Evolutionary conservation across 306 rosid species (phyloP).

Genomic region (Lupinus albus): DNA sequence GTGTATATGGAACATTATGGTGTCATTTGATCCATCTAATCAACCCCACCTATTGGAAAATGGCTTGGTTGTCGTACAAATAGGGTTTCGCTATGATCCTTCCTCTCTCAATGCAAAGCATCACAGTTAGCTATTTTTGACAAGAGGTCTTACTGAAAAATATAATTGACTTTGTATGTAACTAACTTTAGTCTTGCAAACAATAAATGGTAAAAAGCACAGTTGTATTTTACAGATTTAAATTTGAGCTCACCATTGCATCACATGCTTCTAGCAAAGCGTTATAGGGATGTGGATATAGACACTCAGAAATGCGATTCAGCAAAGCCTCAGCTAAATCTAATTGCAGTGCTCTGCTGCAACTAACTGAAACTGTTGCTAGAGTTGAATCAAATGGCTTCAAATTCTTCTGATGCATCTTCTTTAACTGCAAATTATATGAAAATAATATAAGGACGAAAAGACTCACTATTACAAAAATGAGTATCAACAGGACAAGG

Average conservation of each 20-base stretch:
- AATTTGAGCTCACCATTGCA: conserved; percentile 60
- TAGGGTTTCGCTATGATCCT: not conserved
- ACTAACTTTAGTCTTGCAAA: conserved; percentile 31
- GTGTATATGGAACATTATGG: too few species aligned
- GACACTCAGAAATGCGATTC: conserved; percentile 54
- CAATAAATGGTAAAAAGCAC: conserved; percentile 30
- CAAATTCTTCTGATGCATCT: conserved; percentile 66
- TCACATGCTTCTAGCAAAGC: conserved; percentile 68
- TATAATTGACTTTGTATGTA: conserved; percentile 15
- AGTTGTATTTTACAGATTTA: conserved; percentile 23
- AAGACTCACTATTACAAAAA: conserved; percentile 24
- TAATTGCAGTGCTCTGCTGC: conserved; percentile 64
- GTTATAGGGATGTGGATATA: conserved; percentile 58
- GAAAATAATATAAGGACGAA: conserved; percentile 36
- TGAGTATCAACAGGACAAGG: conserved; percentile 21
- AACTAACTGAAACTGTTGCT: conserved; percentile 62
- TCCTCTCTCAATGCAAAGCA: conserved; percentile 24
- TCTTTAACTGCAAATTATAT: conserved; percentile 59
- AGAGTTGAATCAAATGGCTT: conserved; percentile 68
- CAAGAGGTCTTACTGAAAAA: not conserved
- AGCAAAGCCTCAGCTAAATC: conserved; percentile 76
- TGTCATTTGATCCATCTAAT: too few species aligned
- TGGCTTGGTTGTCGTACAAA: not conserved
- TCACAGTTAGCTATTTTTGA: conserved; percentile 18
- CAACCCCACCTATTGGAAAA: too few species aligned